Percentiles rank a stretch among this genome's conserved stretches.
These are phyloP conservation scores for Brassica cretica DNA, from an alignment of 345 rosid genomes.

Conservation along the genomic window DNA sequence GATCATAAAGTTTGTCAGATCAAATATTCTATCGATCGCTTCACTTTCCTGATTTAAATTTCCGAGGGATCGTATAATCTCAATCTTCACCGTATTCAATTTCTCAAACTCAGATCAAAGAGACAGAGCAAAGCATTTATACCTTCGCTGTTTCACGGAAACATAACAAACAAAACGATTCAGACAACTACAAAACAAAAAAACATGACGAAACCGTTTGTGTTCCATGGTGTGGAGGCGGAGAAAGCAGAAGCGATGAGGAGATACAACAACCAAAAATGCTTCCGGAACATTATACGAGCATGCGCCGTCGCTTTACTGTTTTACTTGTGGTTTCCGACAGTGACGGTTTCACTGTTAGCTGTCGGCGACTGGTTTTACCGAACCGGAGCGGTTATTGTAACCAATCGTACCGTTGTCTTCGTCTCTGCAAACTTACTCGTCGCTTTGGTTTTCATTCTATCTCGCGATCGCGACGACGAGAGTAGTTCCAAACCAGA, in stretches of 20 bases:
- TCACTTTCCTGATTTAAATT: constrained; percentile 23
- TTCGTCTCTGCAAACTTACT: constrained; percentile 16
- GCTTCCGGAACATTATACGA: background rate
- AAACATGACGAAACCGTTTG: constrained; percentile 6
- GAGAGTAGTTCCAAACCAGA: background rate
- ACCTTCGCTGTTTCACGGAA: background rate
- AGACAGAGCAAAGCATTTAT: background rate
- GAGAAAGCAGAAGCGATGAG: constrained; percentile 41
- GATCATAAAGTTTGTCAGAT: constrained; percentile 8
- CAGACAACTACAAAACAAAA: background rate
- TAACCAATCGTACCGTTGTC: constrained; percentile 12
- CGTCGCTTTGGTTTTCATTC: constrained; percentile 14
- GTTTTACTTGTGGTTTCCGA: constrained; percentile 19
- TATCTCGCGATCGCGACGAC: constrained; percentile 15
- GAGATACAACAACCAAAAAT: constrained; percentile 25
- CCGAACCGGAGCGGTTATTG: background rate
- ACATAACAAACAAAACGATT: background rate
- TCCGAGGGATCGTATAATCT: constrained; percentile 4
- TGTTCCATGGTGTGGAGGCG: constrained; percentile 6
- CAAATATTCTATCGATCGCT: constrained; percentile 24
- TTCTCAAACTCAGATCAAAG: background rate
- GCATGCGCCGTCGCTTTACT: background rate
- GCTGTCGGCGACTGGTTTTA: constrained; percentile 9
- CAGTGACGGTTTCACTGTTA: background rate
- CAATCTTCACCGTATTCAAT: constrained; percentile 5